phyloP scores from a whole-genome alignment of 1,284 basidiomycete genomes.

The Trametes polyzona region DNA sequence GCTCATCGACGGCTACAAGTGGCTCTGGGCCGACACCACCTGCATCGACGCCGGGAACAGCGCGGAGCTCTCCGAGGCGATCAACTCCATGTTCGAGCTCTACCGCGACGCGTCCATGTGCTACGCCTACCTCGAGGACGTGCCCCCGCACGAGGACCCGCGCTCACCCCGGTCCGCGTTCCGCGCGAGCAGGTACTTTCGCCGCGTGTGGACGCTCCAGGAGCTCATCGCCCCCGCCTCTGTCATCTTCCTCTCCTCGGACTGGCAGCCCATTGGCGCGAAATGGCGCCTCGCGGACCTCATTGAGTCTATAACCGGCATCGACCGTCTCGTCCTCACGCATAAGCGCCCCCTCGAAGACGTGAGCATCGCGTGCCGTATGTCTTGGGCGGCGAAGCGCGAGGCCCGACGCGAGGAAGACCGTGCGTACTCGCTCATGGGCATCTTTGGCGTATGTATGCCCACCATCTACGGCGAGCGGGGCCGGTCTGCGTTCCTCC shows the following conservation, averaged over 20 bases:
- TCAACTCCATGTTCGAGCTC: conserved; percentile 24
- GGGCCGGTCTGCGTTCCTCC: conserved; percentile 15
- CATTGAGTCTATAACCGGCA: conserved; percentile 20
- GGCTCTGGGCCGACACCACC: conserved; percentile 22
- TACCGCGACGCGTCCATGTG: conserved; percentile 21
- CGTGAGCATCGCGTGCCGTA: conserved; percentile 23
- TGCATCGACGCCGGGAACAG: conserved; percentile 25
- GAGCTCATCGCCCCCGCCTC: conserved; percentile 22
- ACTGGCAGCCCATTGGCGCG: conserved; percentile 17
- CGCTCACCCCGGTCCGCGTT: conserved; percentile 6
- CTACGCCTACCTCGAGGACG: conserved; percentile 24
- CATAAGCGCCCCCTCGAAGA: conserved; percentile 14
- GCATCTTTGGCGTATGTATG: conserved; percentile 23
- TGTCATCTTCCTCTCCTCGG: conserved; percentile 19
- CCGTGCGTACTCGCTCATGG: conserved; percentile 24
- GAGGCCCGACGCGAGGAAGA: conserved; percentile 18
- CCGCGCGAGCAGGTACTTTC: conserved; percentile 17
- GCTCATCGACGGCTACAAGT: conserved; percentile 12
- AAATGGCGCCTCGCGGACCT: conserved; percentile 15
- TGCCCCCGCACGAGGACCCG: conserved; percentile 12
- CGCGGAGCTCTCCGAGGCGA: conserved; percentile 23
- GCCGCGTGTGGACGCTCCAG: conserved; percentile 23
- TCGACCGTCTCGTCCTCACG: conserved; percentile 19
- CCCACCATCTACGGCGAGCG: conserved; percentile 23
- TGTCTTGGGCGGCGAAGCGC: conserved; percentile 23